These are phyloP conservation scores for Pleurotus pulmonarius DNA, from an alignment of 768 basidiomycete genomes.

Conservation along the genomic window DNA sequence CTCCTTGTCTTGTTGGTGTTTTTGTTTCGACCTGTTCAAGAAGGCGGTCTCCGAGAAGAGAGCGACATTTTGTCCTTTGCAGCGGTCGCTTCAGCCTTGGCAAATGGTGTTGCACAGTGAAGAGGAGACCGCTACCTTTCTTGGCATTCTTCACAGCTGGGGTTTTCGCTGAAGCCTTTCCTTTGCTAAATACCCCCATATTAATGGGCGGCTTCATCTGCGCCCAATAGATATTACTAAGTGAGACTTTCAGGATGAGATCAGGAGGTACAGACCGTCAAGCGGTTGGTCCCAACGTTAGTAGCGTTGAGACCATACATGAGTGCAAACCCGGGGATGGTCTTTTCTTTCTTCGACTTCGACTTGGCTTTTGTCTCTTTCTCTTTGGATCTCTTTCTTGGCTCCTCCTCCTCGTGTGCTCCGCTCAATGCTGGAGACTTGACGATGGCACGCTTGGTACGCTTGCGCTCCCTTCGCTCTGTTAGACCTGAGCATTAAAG, in stretches of 20 bases:
- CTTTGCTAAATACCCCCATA: slow-evolving; percentile 61
- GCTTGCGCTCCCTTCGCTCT: slow-evolving; percentile 64
- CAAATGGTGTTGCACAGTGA: not conserved
- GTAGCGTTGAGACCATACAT: slow-evolving; percentile 66
- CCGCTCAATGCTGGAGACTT: not conserved
- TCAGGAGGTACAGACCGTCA: slow-evolving; percentile 44
- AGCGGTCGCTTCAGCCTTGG: too few relatives aligned
- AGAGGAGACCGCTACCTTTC: slow-evolving; percentile 18
- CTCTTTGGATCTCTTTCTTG: slow-evolving; percentile 13
- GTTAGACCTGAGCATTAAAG: slow-evolving; percentile 43
- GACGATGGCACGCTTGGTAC: slow-evolving; percentile 53
- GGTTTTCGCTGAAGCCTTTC: slow-evolving; percentile 53
- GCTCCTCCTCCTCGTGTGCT: slow-evolving; percentile 2
- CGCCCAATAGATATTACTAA: not conserved
- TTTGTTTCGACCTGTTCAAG: slow-evolving; percentile 26
- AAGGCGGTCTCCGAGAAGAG: slow-evolving; percentile 47
- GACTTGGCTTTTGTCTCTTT: slow-evolving; percentile 19
- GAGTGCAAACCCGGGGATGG: slow-evolving; percentile 51
- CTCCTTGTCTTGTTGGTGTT: slow-evolving; percentile 7
- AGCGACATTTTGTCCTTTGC: not conserved
- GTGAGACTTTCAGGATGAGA: too few relatives aligned
- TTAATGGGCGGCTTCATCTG: slow-evolving; percentile 41
- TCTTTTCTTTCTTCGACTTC: slow-evolving; percentile 27
- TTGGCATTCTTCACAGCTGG: slow-evolving; percentile 17
- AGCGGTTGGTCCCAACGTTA: slow-evolving; percentile 56